A percentile compares a stretch with the other conserved stretches of the same genome.
Evolutionary conservation across 768 basidiomycete genomes (phyloP).

Genomic region (Exidia glandulosa): DNA sequence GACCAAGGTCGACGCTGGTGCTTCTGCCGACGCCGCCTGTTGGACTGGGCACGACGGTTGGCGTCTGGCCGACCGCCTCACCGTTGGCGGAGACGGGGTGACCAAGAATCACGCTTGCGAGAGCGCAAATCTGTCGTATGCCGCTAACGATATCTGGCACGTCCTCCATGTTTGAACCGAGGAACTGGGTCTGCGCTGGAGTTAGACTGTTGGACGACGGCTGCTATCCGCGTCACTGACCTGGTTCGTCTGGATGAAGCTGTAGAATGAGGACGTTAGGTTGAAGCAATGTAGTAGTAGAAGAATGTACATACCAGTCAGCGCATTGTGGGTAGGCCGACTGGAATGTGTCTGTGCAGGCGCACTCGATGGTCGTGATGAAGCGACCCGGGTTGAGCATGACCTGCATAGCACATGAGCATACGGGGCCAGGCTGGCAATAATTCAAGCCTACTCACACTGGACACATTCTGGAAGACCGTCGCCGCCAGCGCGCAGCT

Average conservation of each 20-base stretch:
- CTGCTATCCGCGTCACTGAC: not conserved
- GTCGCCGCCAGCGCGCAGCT: constrained; percentile 48
- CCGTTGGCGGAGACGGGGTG: constrained; percentile 35
- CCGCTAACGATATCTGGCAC: constrained; percentile 38
- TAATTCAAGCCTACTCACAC: constrained; percentile 23
- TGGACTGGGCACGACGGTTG: constrained; percentile 5
- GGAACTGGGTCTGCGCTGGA: constrained; percentile 28
- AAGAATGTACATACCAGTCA: constrained; percentile 38
- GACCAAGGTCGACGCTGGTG: not conserved
- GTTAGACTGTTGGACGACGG: not conserved
- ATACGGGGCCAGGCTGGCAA: not conserved
- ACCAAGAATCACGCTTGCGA: constrained; percentile 42
- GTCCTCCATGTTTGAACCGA: constrained; percentile 29
- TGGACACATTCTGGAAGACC: constrained; percentile 44
- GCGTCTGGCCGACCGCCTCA: constrained; percentile 15
- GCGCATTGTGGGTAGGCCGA: constrained; percentile 49
- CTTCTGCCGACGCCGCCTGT: not conserved
- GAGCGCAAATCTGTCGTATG: constrained; percentile 40
- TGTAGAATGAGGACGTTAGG: constrained; percentile 13
- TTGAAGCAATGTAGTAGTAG: not conserved
- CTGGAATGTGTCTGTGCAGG: constrained; percentile 42
- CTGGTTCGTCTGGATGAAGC: constrained; percentile 46
- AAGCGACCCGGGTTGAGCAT: constrained; percentile 56
- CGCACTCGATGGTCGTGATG: constrained; percentile 50
- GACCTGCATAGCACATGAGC: constrained; percentile 26